phyloP scores from a whole-genome alignment of 2,329 filamentous ascomycete genomes.

The Trichoderma aggressivum region DNA sequence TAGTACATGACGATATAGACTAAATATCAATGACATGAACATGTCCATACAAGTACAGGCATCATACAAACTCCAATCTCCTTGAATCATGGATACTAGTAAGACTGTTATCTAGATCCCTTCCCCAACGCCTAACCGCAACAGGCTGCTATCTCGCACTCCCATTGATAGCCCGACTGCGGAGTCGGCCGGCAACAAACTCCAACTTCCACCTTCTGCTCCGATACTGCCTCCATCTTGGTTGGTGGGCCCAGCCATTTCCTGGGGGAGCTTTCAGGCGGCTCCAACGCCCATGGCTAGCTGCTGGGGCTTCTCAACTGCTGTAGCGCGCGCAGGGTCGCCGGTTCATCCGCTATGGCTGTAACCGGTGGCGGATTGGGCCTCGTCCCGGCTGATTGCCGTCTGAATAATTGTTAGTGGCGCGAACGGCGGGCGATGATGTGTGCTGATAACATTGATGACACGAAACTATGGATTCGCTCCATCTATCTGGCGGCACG shows the following conservation, averaged over 20 bases:
- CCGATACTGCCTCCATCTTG: too few relatives aligned
- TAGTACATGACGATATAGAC: background rate
- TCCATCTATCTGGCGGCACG: too few relatives aligned
- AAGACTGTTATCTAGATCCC: constrained; percentile 13
- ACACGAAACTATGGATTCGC: too few relatives aligned
- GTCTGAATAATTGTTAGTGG: background rate
- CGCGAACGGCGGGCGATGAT: background rate
- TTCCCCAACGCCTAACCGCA: constrained; percentile 2
- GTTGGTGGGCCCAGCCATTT: background rate
- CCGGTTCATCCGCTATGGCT: background rate
- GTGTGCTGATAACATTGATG: background rate
- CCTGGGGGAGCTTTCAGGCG: background rate
- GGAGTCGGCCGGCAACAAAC: background rate
- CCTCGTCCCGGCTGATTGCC: background rate
- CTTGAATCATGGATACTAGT: too few relatives aligned
- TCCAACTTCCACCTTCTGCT: background rate
- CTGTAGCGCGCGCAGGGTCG: background rate
- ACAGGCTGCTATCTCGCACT: constrained; percentile 14
- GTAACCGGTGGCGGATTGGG: background rate
- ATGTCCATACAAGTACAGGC: background rate
- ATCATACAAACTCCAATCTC: too few relatives aligned
- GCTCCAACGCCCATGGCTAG: background rate
- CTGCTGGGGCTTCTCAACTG: too few relatives aligned
- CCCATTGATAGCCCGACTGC: background rate
- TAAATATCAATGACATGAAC: background rate